phyloP scores from a whole-genome alignment of 2,329 filamentous ascomycete genomes.

The Lecanosticta acicola region DNA sequence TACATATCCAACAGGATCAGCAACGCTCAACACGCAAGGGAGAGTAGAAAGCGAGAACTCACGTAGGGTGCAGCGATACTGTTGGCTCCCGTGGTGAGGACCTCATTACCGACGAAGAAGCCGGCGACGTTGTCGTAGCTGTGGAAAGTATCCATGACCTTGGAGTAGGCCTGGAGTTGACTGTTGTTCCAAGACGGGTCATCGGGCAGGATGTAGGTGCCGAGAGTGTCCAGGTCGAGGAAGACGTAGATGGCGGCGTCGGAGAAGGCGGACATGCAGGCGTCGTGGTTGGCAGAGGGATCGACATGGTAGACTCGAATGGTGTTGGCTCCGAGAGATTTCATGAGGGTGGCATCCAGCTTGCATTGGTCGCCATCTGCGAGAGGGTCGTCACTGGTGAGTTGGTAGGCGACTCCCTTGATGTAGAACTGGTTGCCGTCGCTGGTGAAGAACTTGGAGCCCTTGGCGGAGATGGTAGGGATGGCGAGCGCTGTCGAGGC shows the following conservation, averaged over 20 bases:
- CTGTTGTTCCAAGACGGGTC: constrained; percentile 65
- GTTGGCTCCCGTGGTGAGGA: constrained; percentile 56
- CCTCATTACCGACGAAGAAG: constrained; percentile 85
- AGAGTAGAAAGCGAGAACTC: not conserved
- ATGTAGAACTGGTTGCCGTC: constrained; percentile 78
- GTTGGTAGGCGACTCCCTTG: constrained; percentile 54
- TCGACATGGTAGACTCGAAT: constrained; percentile 89
- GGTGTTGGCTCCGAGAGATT: constrained; percentile 71
- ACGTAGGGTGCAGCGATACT: constrained; percentile 67
- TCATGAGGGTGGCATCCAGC: constrained; percentile 71
- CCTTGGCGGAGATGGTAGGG: constrained; percentile 55
- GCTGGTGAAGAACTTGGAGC: constrained; percentile 79
- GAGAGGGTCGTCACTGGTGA: constrained; percentile 67
- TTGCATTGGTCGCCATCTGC: constrained; percentile 69
- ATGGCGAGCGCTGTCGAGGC: constrained; percentile 41
- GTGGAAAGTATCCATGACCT: constrained; percentile 72
- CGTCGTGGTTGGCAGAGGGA: constrained; percentile 61
- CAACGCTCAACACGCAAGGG: constrained; percentile 54
- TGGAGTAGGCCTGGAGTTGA: constrained; percentile 62
- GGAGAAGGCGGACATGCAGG: constrained; percentile 74
- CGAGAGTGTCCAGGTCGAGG: constrained; percentile 74
- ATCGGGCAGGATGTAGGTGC: constrained; percentile 53
- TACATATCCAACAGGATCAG: not conserved
- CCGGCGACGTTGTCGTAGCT: constrained; percentile 74
- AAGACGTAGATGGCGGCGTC: constrained; percentile 79